Conservation (phyloP, 106 monocot genomes). For the Alisma plantagoaquatica region DNA sequence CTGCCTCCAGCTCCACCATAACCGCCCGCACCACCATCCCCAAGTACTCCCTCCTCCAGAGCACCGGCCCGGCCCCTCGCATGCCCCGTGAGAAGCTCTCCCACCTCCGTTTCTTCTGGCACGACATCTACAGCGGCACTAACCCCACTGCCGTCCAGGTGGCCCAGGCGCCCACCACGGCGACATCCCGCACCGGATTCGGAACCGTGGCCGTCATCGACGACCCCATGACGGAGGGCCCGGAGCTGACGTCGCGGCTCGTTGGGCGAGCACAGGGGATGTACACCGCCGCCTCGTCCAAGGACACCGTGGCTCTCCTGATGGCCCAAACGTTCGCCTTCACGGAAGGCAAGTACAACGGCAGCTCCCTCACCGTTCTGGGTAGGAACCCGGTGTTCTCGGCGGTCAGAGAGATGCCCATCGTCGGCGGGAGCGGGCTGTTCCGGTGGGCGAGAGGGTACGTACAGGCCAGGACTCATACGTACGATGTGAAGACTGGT, state of each 20-base stretch:
- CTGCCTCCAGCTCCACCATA: no score
- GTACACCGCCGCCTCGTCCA: constrained; percentile 5
- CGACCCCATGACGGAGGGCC: constrained; percentile 11
- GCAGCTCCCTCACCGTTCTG: constrained; percentile 4
- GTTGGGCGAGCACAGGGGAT: constrained; percentile 11
- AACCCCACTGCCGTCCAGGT: not conserved
- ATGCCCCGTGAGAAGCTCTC: not conserved
- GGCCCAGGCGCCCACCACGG: not conserved
- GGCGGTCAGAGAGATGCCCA: constrained; percentile 10
- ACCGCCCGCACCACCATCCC: not conserved
- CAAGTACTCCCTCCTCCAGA: not conserved
- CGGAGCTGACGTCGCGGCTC: constrained; percentile 2
- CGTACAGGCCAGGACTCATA: no score
- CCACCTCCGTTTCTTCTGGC: constrained; percentile 9
- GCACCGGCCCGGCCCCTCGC: not conserved
- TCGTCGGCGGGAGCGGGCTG: constrained; percentile 7
- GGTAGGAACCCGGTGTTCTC: constrained; percentile 4
- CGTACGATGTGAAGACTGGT: no score
- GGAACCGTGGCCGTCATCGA: not conserved
- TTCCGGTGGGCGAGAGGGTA: constrained; percentile 6
- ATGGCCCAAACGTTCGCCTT: constrained; percentile 10
- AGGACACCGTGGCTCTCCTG: not conserved
- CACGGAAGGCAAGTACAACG: constrained; percentile 7
- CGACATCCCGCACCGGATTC: not conserved
- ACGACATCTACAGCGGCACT: constrained; percentile 1